Evolutionary conservation across 768 basidiomycete genomes (phyloP).

Genomic region (Psilocybe sp.): DNA sequence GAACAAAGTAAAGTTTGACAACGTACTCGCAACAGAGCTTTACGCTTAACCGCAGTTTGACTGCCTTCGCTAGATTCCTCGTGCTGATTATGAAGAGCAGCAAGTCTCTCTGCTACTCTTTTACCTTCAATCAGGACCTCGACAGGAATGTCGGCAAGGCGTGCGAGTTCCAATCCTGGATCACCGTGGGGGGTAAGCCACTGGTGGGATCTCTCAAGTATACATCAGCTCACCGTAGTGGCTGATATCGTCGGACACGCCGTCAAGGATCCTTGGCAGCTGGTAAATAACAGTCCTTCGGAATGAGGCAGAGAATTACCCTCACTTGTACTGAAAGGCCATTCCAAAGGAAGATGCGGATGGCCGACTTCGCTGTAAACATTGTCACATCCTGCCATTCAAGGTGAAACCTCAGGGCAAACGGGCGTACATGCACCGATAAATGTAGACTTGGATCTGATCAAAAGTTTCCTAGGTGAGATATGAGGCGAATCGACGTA

Average conservation of each 20-base stretch:
- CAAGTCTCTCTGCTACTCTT: conserved; percentile 57
- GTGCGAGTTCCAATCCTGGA: conserved; percentile 84
- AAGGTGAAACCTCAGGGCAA: not conserved
- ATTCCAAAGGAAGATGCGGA: conserved; percentile 62
- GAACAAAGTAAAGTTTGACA: not conserved
- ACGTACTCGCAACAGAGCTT: conserved; percentile 64
- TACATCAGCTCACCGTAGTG: conserved; percentile 76
- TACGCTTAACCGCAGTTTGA: conserved; percentile 58
- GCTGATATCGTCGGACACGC: conserved; percentile 53
- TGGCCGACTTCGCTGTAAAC: conserved; percentile 48
- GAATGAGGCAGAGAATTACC: not conserved
- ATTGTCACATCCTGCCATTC: not conserved
- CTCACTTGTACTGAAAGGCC: conserved; percentile 76
- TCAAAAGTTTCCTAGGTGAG: not conserved
- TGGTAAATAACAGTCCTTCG: not conserved
- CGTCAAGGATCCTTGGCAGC: conserved; percentile 65
- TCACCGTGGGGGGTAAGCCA: not conserved
- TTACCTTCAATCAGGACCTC: conserved; percentile 65
- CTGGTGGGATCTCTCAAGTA: not conserved
- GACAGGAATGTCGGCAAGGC: conserved; percentile 79
- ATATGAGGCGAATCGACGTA: conserved; percentile 30
- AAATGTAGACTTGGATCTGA: conserved; percentile 66
- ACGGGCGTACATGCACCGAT: conserved; percentile 60
- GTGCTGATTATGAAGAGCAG: conserved; percentile 51
- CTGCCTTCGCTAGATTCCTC: conserved; percentile 62